Percentiles rank a stretch among this genome's conserved stretches.
These are phyloP conservation scores for Russula virescens DNA, from an alignment of 768 basidiomycete genomes.

Conservation along the genomic window DNA sequence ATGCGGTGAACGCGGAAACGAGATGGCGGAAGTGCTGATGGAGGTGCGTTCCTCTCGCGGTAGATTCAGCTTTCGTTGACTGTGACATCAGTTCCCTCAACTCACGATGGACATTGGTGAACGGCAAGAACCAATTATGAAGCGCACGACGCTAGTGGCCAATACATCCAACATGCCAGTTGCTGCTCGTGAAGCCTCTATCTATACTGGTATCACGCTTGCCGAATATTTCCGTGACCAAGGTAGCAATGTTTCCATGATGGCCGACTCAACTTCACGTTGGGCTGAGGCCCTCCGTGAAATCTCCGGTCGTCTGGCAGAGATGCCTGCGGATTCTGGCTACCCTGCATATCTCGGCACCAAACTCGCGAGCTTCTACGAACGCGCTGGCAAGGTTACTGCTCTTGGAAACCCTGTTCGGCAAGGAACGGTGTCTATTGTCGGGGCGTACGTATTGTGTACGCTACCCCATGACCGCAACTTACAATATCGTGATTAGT, in stretches of 20 bases:
- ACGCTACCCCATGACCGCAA: not conserved
- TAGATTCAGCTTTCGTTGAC: constrained; percentile 21
- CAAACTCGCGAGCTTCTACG: constrained; percentile 96
- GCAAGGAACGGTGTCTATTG: constrained; percentile 93
- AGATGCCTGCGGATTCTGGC: constrained; percentile 99
- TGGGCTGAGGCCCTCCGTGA: constrained; percentile 99
- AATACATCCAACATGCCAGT: constrained; percentile 99
- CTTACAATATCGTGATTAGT: constrained; percentile 36
- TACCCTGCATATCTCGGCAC: constrained; percentile 97
- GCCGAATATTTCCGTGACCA: constrained; percentile 99
- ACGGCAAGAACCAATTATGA: constrained; percentile 99
- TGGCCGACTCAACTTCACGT: constrained; percentile 98
- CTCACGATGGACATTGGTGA: constrained; percentile 88
- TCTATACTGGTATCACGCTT: constrained; percentile 98
- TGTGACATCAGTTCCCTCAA: constrained; percentile 61
- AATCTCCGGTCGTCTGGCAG: constrained; percentile 97
- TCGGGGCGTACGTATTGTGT: constrained; percentile 79
- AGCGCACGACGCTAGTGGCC: constrained; percentile 96
- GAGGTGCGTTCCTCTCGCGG: constrained; percentile 48
- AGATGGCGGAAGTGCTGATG: constrained; percentile 99
- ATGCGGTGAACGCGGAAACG: constrained; percentile 97
- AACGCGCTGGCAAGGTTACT: constrained; percentile 93
- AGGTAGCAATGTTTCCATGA: constrained; percentile 96
- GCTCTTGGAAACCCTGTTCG: constrained; percentile 86
- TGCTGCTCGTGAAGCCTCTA: constrained; percentile 97